Conservation (phyloP, 768 basidiomycete species). For the Piloderma croceum region DNA sequence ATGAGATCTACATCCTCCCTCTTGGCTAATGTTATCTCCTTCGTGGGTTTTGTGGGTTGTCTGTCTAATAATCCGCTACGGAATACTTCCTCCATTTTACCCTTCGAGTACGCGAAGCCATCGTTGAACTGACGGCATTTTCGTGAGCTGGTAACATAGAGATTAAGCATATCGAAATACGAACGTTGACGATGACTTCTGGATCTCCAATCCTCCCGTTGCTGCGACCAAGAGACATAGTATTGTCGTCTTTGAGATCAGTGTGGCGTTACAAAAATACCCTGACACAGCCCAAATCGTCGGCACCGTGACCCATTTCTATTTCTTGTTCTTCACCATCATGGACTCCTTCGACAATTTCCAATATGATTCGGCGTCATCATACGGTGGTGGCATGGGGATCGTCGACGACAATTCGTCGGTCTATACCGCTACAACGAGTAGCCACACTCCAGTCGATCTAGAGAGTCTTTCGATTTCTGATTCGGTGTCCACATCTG, state of each 20-base stretch:
- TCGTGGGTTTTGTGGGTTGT: constrained; percentile 41
- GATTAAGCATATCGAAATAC: constrained; percentile 15
- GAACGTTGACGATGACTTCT: constrained; percentile 63
- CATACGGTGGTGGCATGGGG: constrained; percentile 64
- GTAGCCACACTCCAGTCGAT: constrained; percentile 53
- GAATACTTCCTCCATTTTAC: constrained; percentile 61
- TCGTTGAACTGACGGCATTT: constrained; percentile 45
- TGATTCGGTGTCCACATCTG: constrained; percentile 50
- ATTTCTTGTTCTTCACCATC: constrained; percentile 15
- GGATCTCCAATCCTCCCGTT: no score
- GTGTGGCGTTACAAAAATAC: no score
- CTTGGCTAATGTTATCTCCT: constrained; percentile 41
- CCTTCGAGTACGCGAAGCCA: constrained; percentile 62
- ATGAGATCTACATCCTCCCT: constrained; percentile 62
- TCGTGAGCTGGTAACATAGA: background rate
- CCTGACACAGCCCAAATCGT: no score
- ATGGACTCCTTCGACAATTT: constrained; percentile 87
- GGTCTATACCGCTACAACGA: constrained; percentile 70
- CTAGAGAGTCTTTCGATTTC: constrained; percentile 61
- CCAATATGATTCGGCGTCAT: constrained; percentile 78
- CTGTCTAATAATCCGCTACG: constrained; percentile 53
- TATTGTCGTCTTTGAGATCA: no score
- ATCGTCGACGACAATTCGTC: constrained; percentile 78
- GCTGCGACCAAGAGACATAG: no score
- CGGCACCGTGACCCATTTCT: constrained; percentile 8